A percentile compares a stretch with the other conserved stretches of the same genome.
These are phyloP conservation scores for Trichoderma atroviride DNA, from an alignment of 2,329 filamentous ascomycete genomes.

Conservation along the genomic window DNA sequence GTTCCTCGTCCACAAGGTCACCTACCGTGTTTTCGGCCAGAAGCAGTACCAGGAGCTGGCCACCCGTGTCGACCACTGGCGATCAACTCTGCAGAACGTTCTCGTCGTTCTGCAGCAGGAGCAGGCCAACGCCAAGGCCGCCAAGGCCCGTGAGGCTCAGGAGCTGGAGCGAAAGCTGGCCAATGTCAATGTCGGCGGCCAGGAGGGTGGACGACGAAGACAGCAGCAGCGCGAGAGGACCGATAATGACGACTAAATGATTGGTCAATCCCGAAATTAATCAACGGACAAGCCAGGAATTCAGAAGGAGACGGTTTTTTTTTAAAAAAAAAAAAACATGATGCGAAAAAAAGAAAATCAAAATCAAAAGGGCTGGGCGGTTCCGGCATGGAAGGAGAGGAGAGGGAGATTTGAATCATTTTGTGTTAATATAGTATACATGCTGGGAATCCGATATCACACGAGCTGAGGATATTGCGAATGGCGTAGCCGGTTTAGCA, in stretches of 20 bases:
- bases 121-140: conserved; percentile 75
- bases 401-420: conserved; percentile 29
- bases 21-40: conserved; percentile 95
- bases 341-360: neutral
- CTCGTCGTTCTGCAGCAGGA: conserved; percentile 77
- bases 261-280: conserved; percentile 21
- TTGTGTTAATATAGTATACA: conserved; percentile 43
- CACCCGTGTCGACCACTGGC: conserved; percentile 88
- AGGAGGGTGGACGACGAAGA: conserved; percentile 38
- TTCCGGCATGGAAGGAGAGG: conserved; percentile 26
- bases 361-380: conserved; percentile 29
- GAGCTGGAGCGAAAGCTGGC: conserved; percentile 70
- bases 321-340: neutral
- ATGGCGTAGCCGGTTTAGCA: conserved; percentile 45
- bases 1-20: conserved; percentile 94
- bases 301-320: conserved; percentile 1
- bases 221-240: conserved; percentile 49
- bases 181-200: conserved; percentile 40
- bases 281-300: conserved; percentile 9
- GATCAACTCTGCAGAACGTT: conserved; percentile 76
- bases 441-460: conserved; percentile 35
- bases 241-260: conserved; percentile 58
- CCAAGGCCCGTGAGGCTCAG: conserved; percentile 76
- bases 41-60: conserved; percentile 98
- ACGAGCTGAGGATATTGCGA: conserved; percentile 39